These are phyloP conservation scores for Lophiotrema nucula DNA, from an alignment of 495 filamentous ascomycete genomes.

Conservation along the genomic window DNA sequence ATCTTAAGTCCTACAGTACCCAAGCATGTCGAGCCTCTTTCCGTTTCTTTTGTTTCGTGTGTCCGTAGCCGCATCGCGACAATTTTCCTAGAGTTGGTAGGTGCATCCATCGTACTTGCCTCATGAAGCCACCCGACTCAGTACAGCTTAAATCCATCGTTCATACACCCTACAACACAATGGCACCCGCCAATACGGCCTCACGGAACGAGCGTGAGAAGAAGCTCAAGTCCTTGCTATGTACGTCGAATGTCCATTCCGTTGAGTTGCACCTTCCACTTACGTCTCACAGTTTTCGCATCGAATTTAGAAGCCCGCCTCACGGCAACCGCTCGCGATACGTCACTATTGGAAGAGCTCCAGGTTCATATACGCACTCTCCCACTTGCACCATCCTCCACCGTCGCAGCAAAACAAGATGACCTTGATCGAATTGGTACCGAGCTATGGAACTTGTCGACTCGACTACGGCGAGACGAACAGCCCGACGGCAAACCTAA, in stretches of 20 bases:
- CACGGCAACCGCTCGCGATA: conserved; percentile 10
- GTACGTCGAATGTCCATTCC: conserved; percentile 9
- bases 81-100: no score
- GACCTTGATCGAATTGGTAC: conserved; percentile 57
- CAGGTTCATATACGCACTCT: conserved; percentile 29
- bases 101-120: no score
- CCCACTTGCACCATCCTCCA: conserved; percentile 25
- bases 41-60: no score
- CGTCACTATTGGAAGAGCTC: conserved; percentile 26
- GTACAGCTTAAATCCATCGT: no score
- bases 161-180: no score
- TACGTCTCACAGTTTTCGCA: conserved; percentile 24
- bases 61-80: no score
- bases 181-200: conserved; percentile 8
- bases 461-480: conserved; percentile 45
- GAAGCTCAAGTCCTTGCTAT: conserved; percentile 29
- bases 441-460: conserved; percentile 67
- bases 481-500: conserved; percentile 2
- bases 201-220: conserved; percentile 28
- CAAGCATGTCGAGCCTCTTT: no score
- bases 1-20: no score
- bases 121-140: no score
- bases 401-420: conserved; percentile 32
- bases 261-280: not conserved
- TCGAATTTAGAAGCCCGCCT: conserved; percentile 9